A percentile compares a stretch with the other conserved stretches of the same genome.
Conservation (phyloP, 2,329 filamentous ascomycete genomes). For the Myriosclerotinia scirpicola region DNA sequence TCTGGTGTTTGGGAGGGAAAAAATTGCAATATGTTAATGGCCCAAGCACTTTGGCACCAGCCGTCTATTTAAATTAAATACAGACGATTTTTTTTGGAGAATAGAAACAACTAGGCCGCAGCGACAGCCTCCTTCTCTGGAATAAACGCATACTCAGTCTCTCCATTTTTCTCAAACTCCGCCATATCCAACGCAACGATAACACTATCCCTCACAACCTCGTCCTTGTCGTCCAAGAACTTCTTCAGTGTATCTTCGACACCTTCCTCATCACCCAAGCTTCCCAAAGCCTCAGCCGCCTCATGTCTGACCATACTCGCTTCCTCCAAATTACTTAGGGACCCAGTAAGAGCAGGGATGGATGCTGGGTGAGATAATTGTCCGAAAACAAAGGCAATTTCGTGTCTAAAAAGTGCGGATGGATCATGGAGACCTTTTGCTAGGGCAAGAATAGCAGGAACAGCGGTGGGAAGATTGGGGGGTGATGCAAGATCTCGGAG, state of each 20-base stretch:
- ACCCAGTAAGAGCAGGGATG: constrained; percentile 80
- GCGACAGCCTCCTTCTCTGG: constrained; percentile 54
- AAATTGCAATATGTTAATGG: constrained; percentile 33
- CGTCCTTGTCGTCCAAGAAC: constrained; percentile 87
- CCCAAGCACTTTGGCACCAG: constrained; percentile 41
- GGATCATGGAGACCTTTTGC: constrained; percentile 81
- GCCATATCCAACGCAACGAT: constrained; percentile 98
- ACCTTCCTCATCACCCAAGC: constrained; percentile 87
- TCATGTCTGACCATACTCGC: constrained; percentile 97
- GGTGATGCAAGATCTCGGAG: constrained; percentile 93
- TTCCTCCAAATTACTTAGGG: constrained; percentile 77
- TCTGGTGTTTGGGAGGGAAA: constrained; percentile 12
- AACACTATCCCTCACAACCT: constrained; percentile 91
- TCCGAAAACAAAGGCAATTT: constrained; percentile 97
- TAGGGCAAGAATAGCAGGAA: constrained; percentile 81
- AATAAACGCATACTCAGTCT: constrained; percentile 89
- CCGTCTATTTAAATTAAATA: constrained; percentile 25
- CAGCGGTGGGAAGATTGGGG: constrained; percentile 83
- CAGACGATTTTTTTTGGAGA: neutral
- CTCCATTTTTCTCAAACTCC: constrained; percentile 86
- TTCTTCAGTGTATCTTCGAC: constrained; percentile 81
- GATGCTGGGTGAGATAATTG: constrained; percentile 96
- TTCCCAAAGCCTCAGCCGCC: constrained; percentile 92
- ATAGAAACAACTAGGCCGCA: constrained; percentile 22
- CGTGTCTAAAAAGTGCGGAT: constrained; percentile 93